These are phyloP conservation scores for Favolaschia claudopus DNA, from an alignment of 768 basidiomycete genomes.

Conservation along the genomic window DNA sequence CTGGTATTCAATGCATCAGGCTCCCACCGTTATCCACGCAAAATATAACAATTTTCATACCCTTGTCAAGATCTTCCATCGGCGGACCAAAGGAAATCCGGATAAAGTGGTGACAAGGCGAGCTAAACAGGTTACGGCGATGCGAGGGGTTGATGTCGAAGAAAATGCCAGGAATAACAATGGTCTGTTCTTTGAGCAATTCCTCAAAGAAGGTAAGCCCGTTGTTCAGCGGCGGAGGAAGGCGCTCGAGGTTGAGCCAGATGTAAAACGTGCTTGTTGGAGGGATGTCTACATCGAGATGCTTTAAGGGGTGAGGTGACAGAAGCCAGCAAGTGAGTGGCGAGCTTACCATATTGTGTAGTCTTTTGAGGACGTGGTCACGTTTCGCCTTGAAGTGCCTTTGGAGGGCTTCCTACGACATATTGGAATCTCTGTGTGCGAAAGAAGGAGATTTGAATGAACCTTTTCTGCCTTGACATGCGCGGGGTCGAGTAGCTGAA, in stretches of 20 bases:
- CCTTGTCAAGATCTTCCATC: slow-evolving; percentile 79
- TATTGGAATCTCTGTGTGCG: not conserved
- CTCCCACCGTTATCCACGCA: slow-evolving; percentile 1
- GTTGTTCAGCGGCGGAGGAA: slow-evolving; percentile 86
- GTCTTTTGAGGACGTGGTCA: slow-evolving; percentile 86
- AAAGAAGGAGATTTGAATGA: not conserved
- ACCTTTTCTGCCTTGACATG: slow-evolving; percentile 77
- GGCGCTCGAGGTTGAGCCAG: slow-evolving; percentile 86
- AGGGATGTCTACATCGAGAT: slow-evolving; percentile 77
- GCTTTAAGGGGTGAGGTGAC: too few species aligned
- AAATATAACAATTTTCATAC: slow-evolving; percentile 39
- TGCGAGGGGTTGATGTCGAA: slow-evolving; percentile 86
- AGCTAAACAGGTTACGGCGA: slow-evolving; percentile 88
- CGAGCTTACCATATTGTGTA: slow-evolving; percentile 81
- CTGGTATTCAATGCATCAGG: slow-evolving; percentile 41
- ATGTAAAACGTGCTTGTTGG: slow-evolving; percentile 92
- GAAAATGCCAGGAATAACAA: slow-evolving; percentile 91
- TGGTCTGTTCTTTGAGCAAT: slow-evolving; percentile 87
- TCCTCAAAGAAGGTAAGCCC: slow-evolving; percentile 97
- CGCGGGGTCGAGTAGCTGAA: slow-evolving; percentile 79
- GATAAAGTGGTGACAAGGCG: slow-evolving; percentile 90
- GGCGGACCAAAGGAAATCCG: slow-evolving; percentile 89
- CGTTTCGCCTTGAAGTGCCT: slow-evolving; percentile 92
- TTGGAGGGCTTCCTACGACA: slow-evolving; percentile 75
- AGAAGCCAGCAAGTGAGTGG: too few species aligned